Evolutionary conservation across 148 eudicot genomes (phyloP).

Genomic region (Cornus suecica): DNA sequence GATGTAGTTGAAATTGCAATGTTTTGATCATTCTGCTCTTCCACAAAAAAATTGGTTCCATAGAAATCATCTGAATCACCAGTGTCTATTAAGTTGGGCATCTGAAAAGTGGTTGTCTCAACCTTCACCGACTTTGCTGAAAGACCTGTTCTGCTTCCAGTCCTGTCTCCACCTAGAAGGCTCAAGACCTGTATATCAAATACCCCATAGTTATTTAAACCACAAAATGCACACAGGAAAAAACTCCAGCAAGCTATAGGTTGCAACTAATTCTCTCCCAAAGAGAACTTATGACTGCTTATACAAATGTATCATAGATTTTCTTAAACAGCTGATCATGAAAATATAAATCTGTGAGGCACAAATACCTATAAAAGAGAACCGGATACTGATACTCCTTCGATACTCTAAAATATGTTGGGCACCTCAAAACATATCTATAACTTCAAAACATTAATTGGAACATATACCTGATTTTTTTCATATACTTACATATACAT

Average conservation of each 20-base stretch:
- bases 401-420: no score
- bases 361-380: no score
- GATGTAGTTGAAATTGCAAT: slow-evolving; percentile 25
- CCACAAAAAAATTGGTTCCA: slow-evolving; percentile 37
- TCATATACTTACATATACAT: no score
- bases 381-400: no score
- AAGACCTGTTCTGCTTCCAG: slow-evolving; percentile 30
- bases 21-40: slow-evolving; percentile 34
- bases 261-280: not conserved
- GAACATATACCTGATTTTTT: no score
- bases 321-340: no score
- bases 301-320: no score
- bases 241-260: not conserved
- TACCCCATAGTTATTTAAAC: slow-evolving; percentile 3
- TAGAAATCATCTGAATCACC: slow-evolving; percentile 54
- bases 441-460: no score
- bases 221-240: not conserved
- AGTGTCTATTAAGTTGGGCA: slow-evolving; percentile 90
- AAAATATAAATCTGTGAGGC: no score
- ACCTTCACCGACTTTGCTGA: slow-evolving; percentile 39
- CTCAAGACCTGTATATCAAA: slow-evolving; percentile 59
- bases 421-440: no score
- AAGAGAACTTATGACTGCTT: not conserved
- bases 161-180: slow-evolving; percentile 61
- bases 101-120: slow-evolving; percentile 36